These are phyloP conservation scores for Eucalyptus sp. DNA, from an alignment of 345 rosid species.

Conservation along the genomic window DNA sequence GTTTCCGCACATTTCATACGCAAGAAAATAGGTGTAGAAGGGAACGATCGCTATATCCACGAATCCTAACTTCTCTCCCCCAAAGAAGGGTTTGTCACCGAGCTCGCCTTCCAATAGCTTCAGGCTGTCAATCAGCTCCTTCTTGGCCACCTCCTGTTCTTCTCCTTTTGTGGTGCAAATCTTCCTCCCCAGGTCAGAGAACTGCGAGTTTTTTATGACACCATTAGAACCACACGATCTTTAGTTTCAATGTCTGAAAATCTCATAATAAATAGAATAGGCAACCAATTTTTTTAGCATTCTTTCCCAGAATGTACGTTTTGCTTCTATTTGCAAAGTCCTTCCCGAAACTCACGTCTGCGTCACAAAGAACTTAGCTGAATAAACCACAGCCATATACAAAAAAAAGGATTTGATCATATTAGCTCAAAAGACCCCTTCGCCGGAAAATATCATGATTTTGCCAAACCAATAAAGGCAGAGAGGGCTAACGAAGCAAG, in stretches of 20 bases:
- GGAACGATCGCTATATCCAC: slow-evolving; percentile 12
- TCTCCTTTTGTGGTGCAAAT: background rate
- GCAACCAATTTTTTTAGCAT: background rate
- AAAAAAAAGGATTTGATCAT: background rate
- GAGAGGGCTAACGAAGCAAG: background rate
- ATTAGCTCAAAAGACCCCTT: background rate
- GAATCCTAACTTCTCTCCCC: slow-evolving; percentile 16
- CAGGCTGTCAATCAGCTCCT: slow-evolving; percentile 7
- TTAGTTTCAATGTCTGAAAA: too few species aligned
- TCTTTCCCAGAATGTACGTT: background rate
- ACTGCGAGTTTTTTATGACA: background rate
- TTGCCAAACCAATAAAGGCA: background rate
- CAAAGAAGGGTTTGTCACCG: slow-evolving; percentile 17
- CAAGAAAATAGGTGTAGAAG: slow-evolving; percentile 4
- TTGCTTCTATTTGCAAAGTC: too few species aligned
- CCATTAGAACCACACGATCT: background rate
- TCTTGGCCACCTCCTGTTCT: slow-evolving; percentile 8
- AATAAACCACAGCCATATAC: background rate
- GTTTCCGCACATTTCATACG: slow-evolving; percentile 9
- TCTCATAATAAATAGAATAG: background rate
- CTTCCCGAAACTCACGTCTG: background rate
- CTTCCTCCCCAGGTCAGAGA: background rate
- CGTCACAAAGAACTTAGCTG: background rate
- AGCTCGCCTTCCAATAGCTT: slow-evolving; percentile 13
- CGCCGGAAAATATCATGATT: background rate